Conservation (phyloP, 495 filamentous ascomycete genomes). For the Melanomma pulvis-pyrius region DNA sequence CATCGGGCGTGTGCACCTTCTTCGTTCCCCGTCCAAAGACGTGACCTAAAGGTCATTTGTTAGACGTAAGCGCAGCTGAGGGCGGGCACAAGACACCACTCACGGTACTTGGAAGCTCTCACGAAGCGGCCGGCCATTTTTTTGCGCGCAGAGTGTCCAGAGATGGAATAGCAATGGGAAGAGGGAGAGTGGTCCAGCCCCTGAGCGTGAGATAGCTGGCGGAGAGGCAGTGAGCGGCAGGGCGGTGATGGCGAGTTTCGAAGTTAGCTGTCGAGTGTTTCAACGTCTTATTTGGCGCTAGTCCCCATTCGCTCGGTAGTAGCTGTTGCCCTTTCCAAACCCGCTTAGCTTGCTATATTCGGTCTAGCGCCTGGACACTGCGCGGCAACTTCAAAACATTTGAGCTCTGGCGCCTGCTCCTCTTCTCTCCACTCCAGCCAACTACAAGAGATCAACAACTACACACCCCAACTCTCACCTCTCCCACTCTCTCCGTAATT, state of each 20-base stretch:
- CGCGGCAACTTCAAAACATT: too few species aligned
- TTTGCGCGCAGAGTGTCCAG: conserved; percentile 12
- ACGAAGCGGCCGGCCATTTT: conserved; percentile 95
- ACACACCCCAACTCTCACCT: too few species aligned
- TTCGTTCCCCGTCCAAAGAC: conserved; percentile 92
- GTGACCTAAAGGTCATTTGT: conserved; percentile 67
- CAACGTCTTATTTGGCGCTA: conserved; percentile 5
- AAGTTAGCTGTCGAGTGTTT: conserved; percentile 17
- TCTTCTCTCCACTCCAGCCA: too few species aligned
- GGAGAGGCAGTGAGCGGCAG: neutral
- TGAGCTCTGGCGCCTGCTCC: too few species aligned
- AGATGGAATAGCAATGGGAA: neutral
- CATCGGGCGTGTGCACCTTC: conserved; percentile 57
- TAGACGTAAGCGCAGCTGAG: conserved; percentile 44
- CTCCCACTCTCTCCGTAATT: too few species aligned
- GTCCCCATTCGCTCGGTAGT: neutral
- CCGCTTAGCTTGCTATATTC: too few species aligned
- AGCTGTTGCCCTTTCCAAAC: too few species aligned
- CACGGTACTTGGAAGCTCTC: conserved; percentile 97
- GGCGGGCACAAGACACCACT: conserved; percentile 49
- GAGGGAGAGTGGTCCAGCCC: neutral
- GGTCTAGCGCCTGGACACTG: too few species aligned
- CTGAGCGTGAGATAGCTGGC: conserved; percentile 3
- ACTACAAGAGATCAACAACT: too few species aligned
- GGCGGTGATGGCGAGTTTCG: neutral